A percentile compares a stretch with the other conserved stretches of the same genome.
These are phyloP conservation scores for Sporothrix inflata DNA, from an alignment of 2,329 filamentous ascomycete genomes.

Conservation along the genomic window DNA sequence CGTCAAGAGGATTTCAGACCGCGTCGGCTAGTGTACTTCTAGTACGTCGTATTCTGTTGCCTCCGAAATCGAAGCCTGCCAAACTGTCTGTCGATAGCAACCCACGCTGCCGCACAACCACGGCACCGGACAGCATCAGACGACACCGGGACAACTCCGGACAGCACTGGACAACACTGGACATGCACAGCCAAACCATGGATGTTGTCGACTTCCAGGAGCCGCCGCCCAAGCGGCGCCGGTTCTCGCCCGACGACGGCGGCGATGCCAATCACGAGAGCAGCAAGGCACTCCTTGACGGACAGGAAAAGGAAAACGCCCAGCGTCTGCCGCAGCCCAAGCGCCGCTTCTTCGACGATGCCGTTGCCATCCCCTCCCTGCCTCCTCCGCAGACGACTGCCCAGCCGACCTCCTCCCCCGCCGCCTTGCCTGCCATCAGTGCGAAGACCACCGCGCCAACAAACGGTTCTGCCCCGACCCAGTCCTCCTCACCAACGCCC, in stretches of 20 bases:
- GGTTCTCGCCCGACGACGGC: constrained; percentile 33
- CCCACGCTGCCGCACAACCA: neutral
- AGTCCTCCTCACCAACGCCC: neutral
- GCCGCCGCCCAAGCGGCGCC: constrained; percentile 43
- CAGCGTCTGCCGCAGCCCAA: constrained; percentile 50
- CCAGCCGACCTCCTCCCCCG: constrained; percentile 18
- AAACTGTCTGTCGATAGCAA: neutral
- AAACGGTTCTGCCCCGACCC: neutral
- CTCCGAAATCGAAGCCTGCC: neutral
- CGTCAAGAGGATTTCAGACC: constrained; percentile 30
- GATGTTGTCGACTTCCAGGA: constrained; percentile 43
- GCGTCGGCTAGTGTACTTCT: constrained; percentile 23
- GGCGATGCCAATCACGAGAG: no score
- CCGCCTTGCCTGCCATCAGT: constrained; percentile 8
- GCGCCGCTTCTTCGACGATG: constrained; percentile 50
- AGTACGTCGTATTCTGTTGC: neutral
- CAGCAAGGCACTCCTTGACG: neutral
- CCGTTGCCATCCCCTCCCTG: constrained; percentile 22
- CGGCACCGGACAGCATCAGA: neutral
- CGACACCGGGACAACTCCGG: neutral
- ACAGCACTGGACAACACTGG: neutral
- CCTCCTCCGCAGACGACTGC: constrained; percentile 5
- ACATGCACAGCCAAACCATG: constrained; percentile 37
- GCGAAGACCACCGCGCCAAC: neutral
- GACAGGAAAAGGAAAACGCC: constrained; percentile 31